Conservation (phyloP, 345 rosid genomes). For the Pistacia atlantica region DNA sequence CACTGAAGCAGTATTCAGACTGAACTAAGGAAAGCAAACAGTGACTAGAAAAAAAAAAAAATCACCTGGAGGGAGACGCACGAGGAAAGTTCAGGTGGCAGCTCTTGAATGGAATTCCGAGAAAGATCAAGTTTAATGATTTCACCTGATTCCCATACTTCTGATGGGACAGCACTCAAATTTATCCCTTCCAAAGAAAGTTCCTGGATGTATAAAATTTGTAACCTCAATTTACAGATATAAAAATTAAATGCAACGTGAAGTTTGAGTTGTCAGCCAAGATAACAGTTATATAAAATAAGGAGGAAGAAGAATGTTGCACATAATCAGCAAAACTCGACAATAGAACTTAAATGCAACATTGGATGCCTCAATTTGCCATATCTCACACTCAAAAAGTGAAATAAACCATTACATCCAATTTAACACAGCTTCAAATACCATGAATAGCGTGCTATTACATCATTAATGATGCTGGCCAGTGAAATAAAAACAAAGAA, state of each 20-base stretch:
- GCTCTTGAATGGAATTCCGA: constrained; percentile 74
- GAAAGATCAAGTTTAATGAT: constrained; percentile 76
- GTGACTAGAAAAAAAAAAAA: not conserved
- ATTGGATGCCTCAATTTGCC: not conserved
- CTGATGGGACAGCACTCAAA: constrained; percentile 73
- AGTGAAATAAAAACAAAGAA: not conserved
- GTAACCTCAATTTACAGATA: not conserved
- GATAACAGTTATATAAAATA: not conserved
- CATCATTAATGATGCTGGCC: not conserved
- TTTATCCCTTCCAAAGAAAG: constrained; percentile 74
- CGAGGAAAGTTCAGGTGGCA: constrained; percentile 74
- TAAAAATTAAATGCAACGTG: not conserved
- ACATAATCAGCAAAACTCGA: not conserved
- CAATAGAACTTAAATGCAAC: not conserved
- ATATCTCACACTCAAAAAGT: not conserved
- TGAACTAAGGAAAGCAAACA: no score
- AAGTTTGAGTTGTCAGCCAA: not conserved
- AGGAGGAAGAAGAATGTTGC: not conserved
- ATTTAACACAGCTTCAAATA: not conserved
- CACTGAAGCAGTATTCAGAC: not conserved
- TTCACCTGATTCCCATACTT: constrained; percentile 82
- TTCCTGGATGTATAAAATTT: constrained; percentile 48
- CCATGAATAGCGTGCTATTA: not conserved
- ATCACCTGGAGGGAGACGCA: constrained; percentile 72
- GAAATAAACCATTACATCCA: not conserved